Evolutionary conservation across 176 grass and related monocot species (phyloP).

Genomic region (Oryza australiensis): DNA sequence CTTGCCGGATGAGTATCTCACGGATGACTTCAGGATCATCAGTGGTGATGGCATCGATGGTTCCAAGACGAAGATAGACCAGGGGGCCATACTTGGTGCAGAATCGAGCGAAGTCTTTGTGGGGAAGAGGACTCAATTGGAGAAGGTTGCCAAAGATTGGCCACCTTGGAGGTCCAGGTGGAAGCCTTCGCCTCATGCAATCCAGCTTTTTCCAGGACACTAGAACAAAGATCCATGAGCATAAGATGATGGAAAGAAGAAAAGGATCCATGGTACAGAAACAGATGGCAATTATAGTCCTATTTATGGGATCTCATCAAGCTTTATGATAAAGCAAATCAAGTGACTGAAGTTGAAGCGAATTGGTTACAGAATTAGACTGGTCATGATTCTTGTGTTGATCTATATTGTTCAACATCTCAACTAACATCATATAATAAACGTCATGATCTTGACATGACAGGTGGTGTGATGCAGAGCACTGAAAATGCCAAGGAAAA

Average conservation of each 20-base stretch:
- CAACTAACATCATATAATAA: slow-evolving; percentile 50
- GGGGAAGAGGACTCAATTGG: slow-evolving; percentile 75
- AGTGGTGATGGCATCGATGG: slow-evolving; percentile 81
- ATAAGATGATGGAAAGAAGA: slow-evolving; percentile 55
- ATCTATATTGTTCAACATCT: slow-evolving; percentile 52
- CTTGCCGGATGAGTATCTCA: slow-evolving; percentile 85
- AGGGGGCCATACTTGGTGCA: slow-evolving; percentile 70
- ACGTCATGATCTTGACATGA: slow-evolving; percentile 76
- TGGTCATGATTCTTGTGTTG: slow-evolving; percentile 76
- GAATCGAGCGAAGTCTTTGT: slow-evolving; percentile 83
- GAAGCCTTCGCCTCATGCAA: slow-evolving; percentile 50
- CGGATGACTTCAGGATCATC: slow-evolving; percentile 85
- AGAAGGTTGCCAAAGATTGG: slow-evolving; percentile 83
- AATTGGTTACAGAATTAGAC: slow-evolving; percentile 54
- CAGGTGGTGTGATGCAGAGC: slow-evolving; percentile 5
- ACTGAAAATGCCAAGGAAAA: not conserved
- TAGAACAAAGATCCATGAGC: slow-evolving; percentile 45
- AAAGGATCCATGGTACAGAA: slow-evolving; percentile 46
- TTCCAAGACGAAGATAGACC: slow-evolving; percentile 88
- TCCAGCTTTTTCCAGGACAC: slow-evolving; percentile 46
- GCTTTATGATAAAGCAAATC: slow-evolving; percentile 30
- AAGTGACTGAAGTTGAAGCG: slow-evolving; percentile 37
- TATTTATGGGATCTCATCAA: slow-evolving; percentile 49
- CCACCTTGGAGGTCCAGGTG: slow-evolving; percentile 78
- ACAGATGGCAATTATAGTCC: slow-evolving; percentile 34